A percentile compares a stretch with the other conserved stretches of the same genome.
Evolutionary conservation across 164 flowering plant genomes (phyloP).

Genomic region (Platanus orientalis): DNA sequence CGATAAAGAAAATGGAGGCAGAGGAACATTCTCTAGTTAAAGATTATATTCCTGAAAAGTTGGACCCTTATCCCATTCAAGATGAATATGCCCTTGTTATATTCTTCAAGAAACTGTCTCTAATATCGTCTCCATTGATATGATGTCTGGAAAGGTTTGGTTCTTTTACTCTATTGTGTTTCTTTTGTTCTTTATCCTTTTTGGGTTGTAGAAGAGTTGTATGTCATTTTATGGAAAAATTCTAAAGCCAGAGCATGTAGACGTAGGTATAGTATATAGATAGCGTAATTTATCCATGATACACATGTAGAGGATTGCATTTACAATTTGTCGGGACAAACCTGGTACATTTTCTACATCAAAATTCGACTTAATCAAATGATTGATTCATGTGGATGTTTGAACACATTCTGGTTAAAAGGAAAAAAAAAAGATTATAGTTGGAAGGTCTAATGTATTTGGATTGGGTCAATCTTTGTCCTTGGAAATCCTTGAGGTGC

Average conservation of each 20-base stretch:
- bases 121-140: constrained; percentile 91
- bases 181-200: not conserved
- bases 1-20: constrained; percentile 85
- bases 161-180: not conserved
- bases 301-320: no score
- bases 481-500: no score
- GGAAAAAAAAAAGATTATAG: no score
- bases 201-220: not conserved
- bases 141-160: constrained; percentile 95
- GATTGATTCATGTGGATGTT: no score
- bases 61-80: constrained; percentile 73
- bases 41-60: constrained; percentile 63
- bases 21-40: constrained; percentile 78
- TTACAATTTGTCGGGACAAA: no score
- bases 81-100: constrained; percentile 98
- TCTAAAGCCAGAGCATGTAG: not conserved
- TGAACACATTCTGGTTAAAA: no score
- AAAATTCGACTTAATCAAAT: no score
- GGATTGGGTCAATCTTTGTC: no score
- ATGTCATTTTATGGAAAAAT: not conserved
- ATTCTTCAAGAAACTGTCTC: constrained; percentile 89
- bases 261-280: no score
- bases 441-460: no score
- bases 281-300: no score
- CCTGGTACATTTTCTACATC: no score